A percentile compares a stretch with the other conserved stretches of the same genome.
Conservation (phyloP, 2,329 filamentous ascomycete species). For the Podosphaera leucotricha region DNA sequence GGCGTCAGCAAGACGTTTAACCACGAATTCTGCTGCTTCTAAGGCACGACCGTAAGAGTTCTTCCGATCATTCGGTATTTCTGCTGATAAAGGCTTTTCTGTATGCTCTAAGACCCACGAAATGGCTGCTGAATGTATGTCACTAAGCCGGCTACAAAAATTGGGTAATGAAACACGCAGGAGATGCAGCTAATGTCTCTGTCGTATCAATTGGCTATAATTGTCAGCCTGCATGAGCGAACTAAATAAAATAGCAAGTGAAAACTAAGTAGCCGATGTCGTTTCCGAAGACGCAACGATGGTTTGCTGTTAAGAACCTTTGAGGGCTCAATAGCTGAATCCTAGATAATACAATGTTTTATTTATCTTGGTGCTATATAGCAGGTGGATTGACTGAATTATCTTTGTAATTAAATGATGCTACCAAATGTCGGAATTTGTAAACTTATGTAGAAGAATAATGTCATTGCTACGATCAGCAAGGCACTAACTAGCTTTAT, state of each 20-base stretch:
- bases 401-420: not conserved
- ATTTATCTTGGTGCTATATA: not conserved
- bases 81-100: not conserved
- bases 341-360: not conserved
- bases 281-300: not conserved
- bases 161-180: not conserved
- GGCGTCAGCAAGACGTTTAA: not conserved
- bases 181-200: not conserved
- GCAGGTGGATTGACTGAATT: not conserved
- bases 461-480: too few relatives aligned
- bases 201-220: not conserved
- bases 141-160: not conserved
- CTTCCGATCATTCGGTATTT: not conserved
- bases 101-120: not conserved
- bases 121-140: not conserved
- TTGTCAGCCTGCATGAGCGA: not conserved
- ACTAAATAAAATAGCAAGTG: not conserved
- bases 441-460: too few relatives aligned
- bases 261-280: not conserved
- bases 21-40: not conserved
- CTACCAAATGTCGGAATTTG: not conserved
- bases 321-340: not conserved
- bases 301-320: not conserved
- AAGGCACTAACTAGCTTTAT: too few relatives aligned
- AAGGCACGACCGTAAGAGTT: not conserved